Evolutionary conservation across 1,284 basidiomycete genomes (phyloP).

Genomic region (Fomitopsis betulina): DNA sequence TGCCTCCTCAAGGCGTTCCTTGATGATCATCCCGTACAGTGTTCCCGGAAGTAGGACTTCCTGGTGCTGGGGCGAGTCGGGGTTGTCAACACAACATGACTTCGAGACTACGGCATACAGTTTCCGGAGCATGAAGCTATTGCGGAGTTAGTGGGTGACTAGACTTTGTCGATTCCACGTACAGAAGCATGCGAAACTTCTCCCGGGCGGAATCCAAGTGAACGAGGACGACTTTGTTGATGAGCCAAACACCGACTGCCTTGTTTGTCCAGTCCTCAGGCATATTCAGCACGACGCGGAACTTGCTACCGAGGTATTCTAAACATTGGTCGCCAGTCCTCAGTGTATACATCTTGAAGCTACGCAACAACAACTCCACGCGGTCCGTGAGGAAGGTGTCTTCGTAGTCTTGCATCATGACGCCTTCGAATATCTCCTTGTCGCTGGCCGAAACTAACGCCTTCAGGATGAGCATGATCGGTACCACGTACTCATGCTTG

Average conservation of each 20-base stretch:
- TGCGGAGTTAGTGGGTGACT: neutral
- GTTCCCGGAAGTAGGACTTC: slow-evolving; percentile 94
- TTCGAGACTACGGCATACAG: slow-evolving; percentile 91
- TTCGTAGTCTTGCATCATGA: slow-evolving; percentile 95
- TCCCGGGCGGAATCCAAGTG: slow-evolving; percentile 89
- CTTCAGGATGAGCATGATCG: slow-evolving; percentile 96
- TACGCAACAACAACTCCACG: slow-evolving; percentile 95
- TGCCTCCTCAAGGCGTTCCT: slow-evolving; percentile 93
- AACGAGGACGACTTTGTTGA: slow-evolving; percentile 87
- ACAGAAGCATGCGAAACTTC: slow-evolving; percentile 97
- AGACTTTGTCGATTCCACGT: slow-evolving; percentile 26
- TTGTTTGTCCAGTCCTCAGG: slow-evolving; percentile 93
- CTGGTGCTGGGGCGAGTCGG: slow-evolving; percentile 98
- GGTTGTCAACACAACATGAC: slow-evolving; percentile 92
- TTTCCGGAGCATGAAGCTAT: slow-evolving; percentile 96
- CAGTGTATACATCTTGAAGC: slow-evolving; percentile 91
- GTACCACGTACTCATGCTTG: slow-evolving; percentile 99
- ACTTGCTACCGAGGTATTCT: slow-evolving; percentile 97
- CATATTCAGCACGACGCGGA: slow-evolving; percentile 86
- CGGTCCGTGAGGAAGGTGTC: slow-evolving; percentile 98
- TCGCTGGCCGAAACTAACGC: slow-evolving; percentile 93
- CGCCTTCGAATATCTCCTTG: slow-evolving; percentile 96
- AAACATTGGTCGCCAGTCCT: slow-evolving; percentile 92
- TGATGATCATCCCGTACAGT: slow-evolving; percentile 97
- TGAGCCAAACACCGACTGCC: slow-evolving; percentile 79